These are phyloP conservation scores for Kurtzmaniella fragi DNA, from an alignment of 805 yeast species.

Conservation along the genomic window DNA sequence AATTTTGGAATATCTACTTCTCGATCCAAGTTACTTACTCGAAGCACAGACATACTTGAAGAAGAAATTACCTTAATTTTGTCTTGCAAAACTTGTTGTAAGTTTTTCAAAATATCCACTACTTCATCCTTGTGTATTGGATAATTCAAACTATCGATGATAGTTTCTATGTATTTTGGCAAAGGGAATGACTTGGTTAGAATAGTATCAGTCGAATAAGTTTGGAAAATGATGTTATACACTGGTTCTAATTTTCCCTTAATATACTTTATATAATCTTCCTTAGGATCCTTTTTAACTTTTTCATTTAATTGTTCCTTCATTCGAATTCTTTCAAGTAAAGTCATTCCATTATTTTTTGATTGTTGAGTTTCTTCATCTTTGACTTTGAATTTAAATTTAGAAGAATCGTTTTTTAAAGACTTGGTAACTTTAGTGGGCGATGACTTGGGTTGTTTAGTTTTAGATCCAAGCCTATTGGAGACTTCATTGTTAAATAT, in stretches of 20 bases:
- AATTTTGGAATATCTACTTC: constrained; percentile 19
- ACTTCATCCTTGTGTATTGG: constrained; percentile 28
- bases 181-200: constrained; percentile 16
- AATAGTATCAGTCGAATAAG: constrained; percentile 5
- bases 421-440: constrained; percentile 10
- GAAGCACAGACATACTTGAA: constrained; percentile 21
- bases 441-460: constrained; percentile 3
- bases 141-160: constrained; percentile 28
- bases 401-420: constrained; percentile 29
- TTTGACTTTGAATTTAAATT: constrained; percentile 31
- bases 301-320: constrained; percentile 26
- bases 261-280: constrained; percentile 17
- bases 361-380: constrained; percentile 11
- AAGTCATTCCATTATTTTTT: constrained; percentile 22
- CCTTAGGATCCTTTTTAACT: constrained; percentile 12
- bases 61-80: constrained; percentile 17
- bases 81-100: constrained; percentile 14
- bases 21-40: constrained; percentile 21
- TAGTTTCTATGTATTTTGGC: constrained; percentile 19
- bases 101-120: constrained; percentile 18
- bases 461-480: neutral
- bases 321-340: constrained; percentile 32
- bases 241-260: constrained; percentile 23
- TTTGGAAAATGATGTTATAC: constrained; percentile 32
- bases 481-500: constrained; percentile 2